Conservation (phyloP, 1,284 basidiomycete species). For the Tylopilus orsonianus region DNA sequence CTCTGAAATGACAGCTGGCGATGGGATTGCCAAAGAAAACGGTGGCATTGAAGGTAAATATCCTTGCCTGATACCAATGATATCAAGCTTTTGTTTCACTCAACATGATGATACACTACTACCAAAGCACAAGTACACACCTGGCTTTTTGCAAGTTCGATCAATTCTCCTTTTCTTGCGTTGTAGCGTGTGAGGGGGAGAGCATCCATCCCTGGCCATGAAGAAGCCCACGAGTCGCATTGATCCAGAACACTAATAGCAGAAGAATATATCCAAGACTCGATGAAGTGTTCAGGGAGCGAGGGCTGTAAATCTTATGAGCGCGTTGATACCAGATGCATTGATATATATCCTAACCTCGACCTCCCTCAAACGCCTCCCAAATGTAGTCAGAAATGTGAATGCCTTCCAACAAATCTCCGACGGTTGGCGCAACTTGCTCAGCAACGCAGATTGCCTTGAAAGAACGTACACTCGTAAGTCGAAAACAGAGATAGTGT, state of each 20-base stretch:
- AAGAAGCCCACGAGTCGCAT: constrained; percentile 73
- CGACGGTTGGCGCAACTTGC: constrained; percentile 64
- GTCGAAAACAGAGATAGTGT: constrained; percentile 92
- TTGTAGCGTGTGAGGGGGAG: constrained; percentile 50
- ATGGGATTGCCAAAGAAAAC: constrained; percentile 53
- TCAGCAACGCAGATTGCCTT: constrained; percentile 79
- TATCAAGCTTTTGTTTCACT: constrained; percentile 62
- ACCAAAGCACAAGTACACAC: constrained; percentile 41
- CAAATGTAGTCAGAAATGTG: constrained; percentile 80
- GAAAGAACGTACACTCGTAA: constrained; percentile 91
- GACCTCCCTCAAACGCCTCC: constrained; percentile 70
- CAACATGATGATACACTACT: constrained; percentile 5
- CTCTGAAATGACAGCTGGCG: constrained; percentile 18
- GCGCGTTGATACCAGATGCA: constrained; percentile 4
- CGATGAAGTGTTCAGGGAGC: constrained; percentile 81
- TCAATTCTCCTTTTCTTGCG: constrained; percentile 77
- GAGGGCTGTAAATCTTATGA: constrained; percentile 46
- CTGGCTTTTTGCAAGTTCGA: constrained; percentile 80
- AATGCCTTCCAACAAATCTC: constrained; percentile 70
- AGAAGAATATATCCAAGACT: constrained; percentile 94
- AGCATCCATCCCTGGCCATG: constrained; percentile 45
- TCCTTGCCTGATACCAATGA: constrained; percentile 70
- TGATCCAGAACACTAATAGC: constrained; percentile 85
- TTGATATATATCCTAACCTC: constrained; percentile 51
- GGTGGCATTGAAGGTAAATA: constrained; percentile 74